A percentile compares a stretch with the other conserved stretches of the same genome.
These are phyloP conservation scores for Diophrys sp. DNA, from an alignment of 73 alveolate species.

Conservation along the genomic window DNA sequence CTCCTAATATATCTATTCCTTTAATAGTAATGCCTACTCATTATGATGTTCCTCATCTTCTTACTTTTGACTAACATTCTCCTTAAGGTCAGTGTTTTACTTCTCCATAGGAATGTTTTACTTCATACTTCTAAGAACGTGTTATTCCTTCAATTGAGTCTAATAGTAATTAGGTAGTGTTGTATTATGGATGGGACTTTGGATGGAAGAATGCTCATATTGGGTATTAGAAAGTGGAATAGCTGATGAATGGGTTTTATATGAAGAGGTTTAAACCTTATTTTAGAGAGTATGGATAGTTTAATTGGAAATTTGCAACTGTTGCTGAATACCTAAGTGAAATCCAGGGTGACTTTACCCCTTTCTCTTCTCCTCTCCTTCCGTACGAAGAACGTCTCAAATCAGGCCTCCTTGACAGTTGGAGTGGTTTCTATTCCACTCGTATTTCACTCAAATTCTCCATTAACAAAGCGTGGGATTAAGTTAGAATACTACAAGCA, in stretches of 20 bases:
- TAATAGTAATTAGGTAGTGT: not conserved
- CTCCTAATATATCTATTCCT: not conserved
- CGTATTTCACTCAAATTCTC: not conserved
- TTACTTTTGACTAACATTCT: not conserved
- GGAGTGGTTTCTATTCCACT: not conserved
- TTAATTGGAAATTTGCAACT: not conserved
- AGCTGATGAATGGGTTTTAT: not conserved
- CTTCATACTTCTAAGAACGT: not conserved
- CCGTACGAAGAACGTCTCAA: not conserved
- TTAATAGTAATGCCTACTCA: constrained; percentile 1
- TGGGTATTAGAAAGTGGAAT: not conserved
- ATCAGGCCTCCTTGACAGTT: not conserved
- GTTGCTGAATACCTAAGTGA: not conserved
- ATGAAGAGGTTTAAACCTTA: not conserved
- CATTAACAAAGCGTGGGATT: not conserved
- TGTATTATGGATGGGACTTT: constrained; percentile 1
- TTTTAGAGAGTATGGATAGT: not conserved
- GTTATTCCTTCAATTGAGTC: not conserved
- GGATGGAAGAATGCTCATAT: not conserved
- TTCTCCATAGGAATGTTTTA: not conserved
- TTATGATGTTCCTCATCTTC: not conserved
- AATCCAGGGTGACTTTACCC: not conserved
- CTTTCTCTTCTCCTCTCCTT: not conserved
- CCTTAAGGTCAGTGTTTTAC: not conserved
- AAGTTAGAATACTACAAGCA: not conserved